Conservation (phyloP, 1,284 basidiomycete genomes). For the Amylostereum chailletii region DNA sequence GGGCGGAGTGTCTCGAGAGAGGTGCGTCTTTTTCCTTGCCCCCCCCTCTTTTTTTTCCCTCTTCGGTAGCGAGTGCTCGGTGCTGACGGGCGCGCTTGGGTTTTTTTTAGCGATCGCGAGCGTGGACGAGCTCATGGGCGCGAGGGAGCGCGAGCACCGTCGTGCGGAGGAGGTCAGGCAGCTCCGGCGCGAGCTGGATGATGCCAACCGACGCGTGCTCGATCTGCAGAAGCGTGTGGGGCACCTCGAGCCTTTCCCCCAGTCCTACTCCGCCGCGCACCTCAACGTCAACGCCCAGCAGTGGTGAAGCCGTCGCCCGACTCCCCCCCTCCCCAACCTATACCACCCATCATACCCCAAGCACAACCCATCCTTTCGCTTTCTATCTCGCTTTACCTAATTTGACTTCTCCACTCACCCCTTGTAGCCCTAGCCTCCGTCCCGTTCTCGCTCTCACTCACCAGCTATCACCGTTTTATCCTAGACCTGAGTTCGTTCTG, state of each 20-base stretch:
- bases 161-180: background rate
- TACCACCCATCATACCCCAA: background rate
- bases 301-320: background rate
- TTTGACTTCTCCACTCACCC: background rate
- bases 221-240: background rate
- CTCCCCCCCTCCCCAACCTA: background rate
- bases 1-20: constrained; percentile 11
- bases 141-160: background rate
- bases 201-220: background rate
- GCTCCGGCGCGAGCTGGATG: background rate
- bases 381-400: background rate
- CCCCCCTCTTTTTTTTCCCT: background rate
- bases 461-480: no score
- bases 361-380: background rate
- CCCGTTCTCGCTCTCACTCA: no score
- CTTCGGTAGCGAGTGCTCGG: background rate
- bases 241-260: background rate
- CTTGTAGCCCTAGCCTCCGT: no score
- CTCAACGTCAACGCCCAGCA: background rate
- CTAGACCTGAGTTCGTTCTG: no score
- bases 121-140: background rate
- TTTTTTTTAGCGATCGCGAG: background rate
- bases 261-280: background rate
- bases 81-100: background rate
- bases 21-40: background rate